Evolutionary conservation across 306 rosid species (phyloP), one percentile per base, ranked within the genome.

Genomic region (Malus sylvestris): DNA sequence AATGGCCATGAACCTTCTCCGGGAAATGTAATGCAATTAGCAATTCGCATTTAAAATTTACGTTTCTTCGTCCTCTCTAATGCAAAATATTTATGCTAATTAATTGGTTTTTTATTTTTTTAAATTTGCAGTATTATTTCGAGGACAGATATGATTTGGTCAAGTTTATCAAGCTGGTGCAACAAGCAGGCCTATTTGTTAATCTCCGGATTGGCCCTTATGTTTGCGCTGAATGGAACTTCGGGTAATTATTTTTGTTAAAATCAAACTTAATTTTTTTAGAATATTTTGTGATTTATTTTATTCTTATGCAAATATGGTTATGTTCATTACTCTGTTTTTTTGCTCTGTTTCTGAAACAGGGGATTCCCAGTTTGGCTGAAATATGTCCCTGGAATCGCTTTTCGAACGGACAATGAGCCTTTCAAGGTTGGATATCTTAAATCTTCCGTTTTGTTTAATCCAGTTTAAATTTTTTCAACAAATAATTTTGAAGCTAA

Each of bases 311-410:
- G 55, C 16, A 35, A 72, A 35, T 13, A 19, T 44, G 61, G 22
- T 60, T 53, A 35, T 65, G 42, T 25, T 80, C 60, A 75, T 81
- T 73, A 73, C 82, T 85, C 69, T 79, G 88, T 85, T 86, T 85
- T 86, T 85, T 63, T 38, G 60, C 70, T 70, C 51, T 84, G 72
- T 75, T 82, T 81, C 55, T 55, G 72, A 33, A 74, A 61, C 89
- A 96, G 99, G 78, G 99, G 99, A 71, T 92, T 96, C 75, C 99
- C 99, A 72, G 92, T 96, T 77, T 96, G 99, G 99, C 89, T 96
- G 19, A 96, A 96, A 80, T 96, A 83, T 84, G 88, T 96, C 51
- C 97, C 93, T 0, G 98, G 92, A 45, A 91, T 96, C 40, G 81
- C 78, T 64, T 96, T 96, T 79, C 91, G 99, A 89, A 96, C 98